Conservation (phyloP, 2,329 filamentous ascomycete species). For the Pseudocercospora ulei region DNA sequence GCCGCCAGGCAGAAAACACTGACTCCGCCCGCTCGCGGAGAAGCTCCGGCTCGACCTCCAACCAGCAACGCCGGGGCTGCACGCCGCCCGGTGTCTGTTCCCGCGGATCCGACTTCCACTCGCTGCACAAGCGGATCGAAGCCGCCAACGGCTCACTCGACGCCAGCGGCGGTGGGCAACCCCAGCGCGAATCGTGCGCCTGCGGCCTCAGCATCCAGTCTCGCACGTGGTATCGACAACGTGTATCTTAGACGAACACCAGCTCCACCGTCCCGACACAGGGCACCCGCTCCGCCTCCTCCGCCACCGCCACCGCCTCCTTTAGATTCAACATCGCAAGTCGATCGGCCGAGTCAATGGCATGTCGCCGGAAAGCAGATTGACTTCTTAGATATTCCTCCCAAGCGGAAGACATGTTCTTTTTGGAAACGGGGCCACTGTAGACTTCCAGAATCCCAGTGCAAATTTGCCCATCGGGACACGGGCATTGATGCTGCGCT, state of each 20-base stretch:
- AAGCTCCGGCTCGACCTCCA: neutral
- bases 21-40: neutral
- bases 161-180: neutral
- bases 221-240: neutral
- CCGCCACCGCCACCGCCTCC: slow-evolving; percentile 1
- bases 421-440: slow-evolving; percentile 10
- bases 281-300: neutral
- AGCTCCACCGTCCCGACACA: slow-evolving; percentile 7
- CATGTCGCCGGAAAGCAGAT: neutral
- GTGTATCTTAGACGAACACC: slow-evolving; percentile 12
- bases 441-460: slow-evolving; percentile 15
- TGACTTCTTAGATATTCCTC: neutral
- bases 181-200: neutral
- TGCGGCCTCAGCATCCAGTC: neutral
- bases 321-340: neutral
- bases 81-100: too few species aligned
- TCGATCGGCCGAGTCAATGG: too few species aligned
- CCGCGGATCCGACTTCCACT: neutral
- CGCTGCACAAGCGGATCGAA: too few species aligned
- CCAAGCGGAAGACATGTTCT: slow-evolving; percentile 4
- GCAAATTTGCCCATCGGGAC: slow-evolving; percentile 25
- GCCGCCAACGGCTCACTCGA: neutral
- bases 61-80: too few species aligned
- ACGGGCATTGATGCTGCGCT: slow-evolving; percentile 15
- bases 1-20: slow-evolving; percentile 1